Base-by-base conservation (phyloP, 2,329 filamentous ascomycete species). In the Myriosclerotinia scirpicola region DNA sequence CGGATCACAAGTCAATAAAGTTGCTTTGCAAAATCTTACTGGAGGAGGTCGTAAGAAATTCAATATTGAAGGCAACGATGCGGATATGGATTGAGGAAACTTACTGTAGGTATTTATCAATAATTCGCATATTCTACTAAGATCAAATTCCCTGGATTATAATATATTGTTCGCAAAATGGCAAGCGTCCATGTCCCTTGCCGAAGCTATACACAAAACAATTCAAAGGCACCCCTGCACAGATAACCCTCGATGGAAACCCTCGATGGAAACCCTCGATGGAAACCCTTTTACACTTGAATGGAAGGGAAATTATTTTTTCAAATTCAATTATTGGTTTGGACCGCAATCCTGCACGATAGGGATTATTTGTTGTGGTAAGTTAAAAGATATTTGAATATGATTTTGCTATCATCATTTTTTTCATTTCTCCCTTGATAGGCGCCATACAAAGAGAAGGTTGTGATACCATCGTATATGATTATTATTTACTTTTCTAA, bases 11-110 rank as follows among this genome's bases (percentile, higher is more conserved):
- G 87, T 91, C 78, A 91, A 96, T 81, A 95, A 93, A 81, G 90
- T 98, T 75, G 91, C 91, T 73, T 82, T 97, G 75, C 92, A 96
- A 80, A 89, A 92, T 78, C 88, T 98, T 76, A 94, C 90, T 70
- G 91, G 90, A 74, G 86, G 86, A 76, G 91, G 90, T 74, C 87
- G 93, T 75, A 93, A 90, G 80, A 96, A 92, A 83, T 93, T 98
- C 81, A 93, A 89, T 81, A 89, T 96, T 81, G 90, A 83, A 79
- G 83, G 81, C 82, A 85, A 91, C 68, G 84, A 85, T 73, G 87
- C 87, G 70, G 79, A 78, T 71, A 85, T 86, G 72, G 79, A 72
- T 62, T 76, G 68, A 74, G 70, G 69, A 65, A 67, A 54, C 22
- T 53, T 42, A 50, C 9, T 54, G 22, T 65, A 55, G 34, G 56